Base-by-base conservation (phyloP, 129 eudicot genomes). In the Lactuca saligna region DNA sequence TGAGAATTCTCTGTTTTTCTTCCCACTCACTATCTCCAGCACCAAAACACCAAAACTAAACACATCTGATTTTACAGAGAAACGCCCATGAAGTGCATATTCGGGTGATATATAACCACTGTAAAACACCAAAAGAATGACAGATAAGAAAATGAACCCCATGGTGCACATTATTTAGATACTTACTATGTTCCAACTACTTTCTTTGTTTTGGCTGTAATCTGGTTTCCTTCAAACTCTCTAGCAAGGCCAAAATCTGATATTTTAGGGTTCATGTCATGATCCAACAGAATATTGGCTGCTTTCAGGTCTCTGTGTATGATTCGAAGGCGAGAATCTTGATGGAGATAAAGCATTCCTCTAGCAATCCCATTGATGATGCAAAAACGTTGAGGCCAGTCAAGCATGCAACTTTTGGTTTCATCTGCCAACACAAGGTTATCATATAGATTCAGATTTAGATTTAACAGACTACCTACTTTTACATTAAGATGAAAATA, bases 231-330 rank as follows among this genome's bases (percentile, higher is more conserved):
- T 17, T 54, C 63, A 38, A 78, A 78, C 8, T 60, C 72, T 57
- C 69, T 71, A 14, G 82, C 82, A 71, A 78, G 73, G 9, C 82
- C 82, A 32, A 78, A 78, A 58, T 78, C 82, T 34, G 82, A 78
- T 64, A 78, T 78, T 51, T 71, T 78, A 8, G 82, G 69, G 37
- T 12, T 54, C 78, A 78, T 65, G n/a, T 66, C 64, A 48, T 37
- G 8, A 33, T 71, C 78, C 57, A 78, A 29, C 16, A 78, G 65
- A 38, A 78, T 63, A 65, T 78, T 78, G 63, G 73, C 62, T 11
- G 82, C 69, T 60, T 78, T 78, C 7, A 78, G 32, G 66, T 78
- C 78, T 53, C 82, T 71, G 49, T 77, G 81, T 7, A 70, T 69
- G 34, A 77, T 69, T 37, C 60, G 58, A 6, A 69, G 66, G 8